Evolutionary conservation across 2,329 filamentous ascomycete species (phyloP), one percentile per base, ranked within the genome.

Genomic region (Teratosphaeria gauchensis): DNA sequence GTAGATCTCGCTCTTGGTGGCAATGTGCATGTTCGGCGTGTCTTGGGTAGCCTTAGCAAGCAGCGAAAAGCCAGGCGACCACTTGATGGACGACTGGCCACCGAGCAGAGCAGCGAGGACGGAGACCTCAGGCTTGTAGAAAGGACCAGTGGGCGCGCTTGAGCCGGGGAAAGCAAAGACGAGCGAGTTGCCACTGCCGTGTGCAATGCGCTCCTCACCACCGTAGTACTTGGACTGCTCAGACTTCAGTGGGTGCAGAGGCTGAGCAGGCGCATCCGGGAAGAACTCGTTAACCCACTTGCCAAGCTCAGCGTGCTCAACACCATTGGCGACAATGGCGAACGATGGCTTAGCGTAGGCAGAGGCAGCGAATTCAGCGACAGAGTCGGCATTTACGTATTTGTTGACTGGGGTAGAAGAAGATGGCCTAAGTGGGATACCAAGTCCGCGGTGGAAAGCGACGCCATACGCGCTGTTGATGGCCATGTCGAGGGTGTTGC

Each of bases 271-370:
- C 55, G 88, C 80, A 61, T 82, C 80, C 74, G 85, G 84, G 82
- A 99, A 97, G 83, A 96, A 96, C 73, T 95, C 85, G 71, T 86
- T 84, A 63, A 95, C 86, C 92, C 92, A 97, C 79, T 94, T 95
- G 71, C 83, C 82, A 65, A 97, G 80, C 63, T 89, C 85, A 59
- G 81, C 78, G 66, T 90, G 81, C 66, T 86, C 85, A 64, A 91
- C 87, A 65, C 94, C 94, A 70, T 95, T 95, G 70, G 89, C 90
- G 65, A 97, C 87, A 63, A 99, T 80, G 62, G 92, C 90, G 68
- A 99, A 87, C 77, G 96, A 96, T 70, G 87, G 79, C 82, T 95
- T 96, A 69, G 86, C 82, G 77, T 94, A 99, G 69, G 88, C 92
- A 62, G 84, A 81, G 63, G 84, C 80, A 71, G 92, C 87, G 72